These are phyloP conservation scores for Cucurbita ficifolia DNA, from an alignment of 306 rosid genomes.

Conservation along the genomic window DNA sequence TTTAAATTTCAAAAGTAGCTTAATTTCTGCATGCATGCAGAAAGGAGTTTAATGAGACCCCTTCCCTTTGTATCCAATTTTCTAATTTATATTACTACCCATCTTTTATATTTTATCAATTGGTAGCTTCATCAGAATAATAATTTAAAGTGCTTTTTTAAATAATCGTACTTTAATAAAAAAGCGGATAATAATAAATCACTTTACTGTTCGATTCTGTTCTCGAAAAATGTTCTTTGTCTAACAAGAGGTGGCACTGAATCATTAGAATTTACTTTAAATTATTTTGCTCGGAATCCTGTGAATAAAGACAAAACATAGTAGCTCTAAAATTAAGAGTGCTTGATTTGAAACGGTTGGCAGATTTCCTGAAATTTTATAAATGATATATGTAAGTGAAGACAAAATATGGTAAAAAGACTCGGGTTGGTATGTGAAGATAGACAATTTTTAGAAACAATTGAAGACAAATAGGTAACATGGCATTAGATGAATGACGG, in stretches of 20 bases:
- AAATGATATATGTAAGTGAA: no score
- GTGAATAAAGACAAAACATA: no score
- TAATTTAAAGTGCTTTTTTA: background rate
- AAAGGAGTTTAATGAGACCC: background rate
- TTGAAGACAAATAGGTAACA: no score
- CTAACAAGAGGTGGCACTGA: background rate
- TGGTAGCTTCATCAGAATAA: background rate
- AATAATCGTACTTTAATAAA: background rate
- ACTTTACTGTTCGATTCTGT: background rate
- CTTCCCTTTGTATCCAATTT: background rate
- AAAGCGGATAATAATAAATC: background rate
- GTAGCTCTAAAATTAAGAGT: no score
- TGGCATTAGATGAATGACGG: no score
- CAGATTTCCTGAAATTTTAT: no score
- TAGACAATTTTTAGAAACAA: no score
- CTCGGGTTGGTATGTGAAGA: no score
- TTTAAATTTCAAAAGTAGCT: background rate
- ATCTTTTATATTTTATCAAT: background rate
- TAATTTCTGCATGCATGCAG: conserved; percentile 7
- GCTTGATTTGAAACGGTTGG: no score
- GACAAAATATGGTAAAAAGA: no score
- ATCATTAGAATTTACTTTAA: background rate
- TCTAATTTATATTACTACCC: conserved; percentile 1
- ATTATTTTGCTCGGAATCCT: background rate
- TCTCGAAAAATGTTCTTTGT: background rate